These are phyloP conservation scores for Blumeria graminis DNA, from an alignment of 2,329 filamentous ascomycete species.

Conservation along the genomic window DNA sequence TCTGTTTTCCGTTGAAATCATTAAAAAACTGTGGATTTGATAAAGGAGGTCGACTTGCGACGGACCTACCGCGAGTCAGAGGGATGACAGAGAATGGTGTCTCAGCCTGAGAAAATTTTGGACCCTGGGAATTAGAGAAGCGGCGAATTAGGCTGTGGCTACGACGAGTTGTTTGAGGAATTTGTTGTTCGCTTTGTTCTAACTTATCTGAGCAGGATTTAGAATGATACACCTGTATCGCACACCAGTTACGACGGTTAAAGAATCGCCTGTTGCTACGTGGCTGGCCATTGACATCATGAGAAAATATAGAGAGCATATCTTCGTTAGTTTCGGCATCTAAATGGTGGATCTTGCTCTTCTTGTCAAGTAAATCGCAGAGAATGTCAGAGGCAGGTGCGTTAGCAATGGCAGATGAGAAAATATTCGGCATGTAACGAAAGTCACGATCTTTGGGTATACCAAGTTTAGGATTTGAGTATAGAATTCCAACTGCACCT, in stretches of 20 bases:
- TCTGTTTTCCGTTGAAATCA: constrained; percentile 1
- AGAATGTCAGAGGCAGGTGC: constrained; percentile 68
- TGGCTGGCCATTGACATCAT: constrained; percentile 70
- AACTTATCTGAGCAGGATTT: constrained; percentile 21
- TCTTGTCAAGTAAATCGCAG: constrained; percentile 78
- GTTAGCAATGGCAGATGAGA: constrained; percentile 88
- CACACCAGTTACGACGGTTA: constrained; percentile 86
- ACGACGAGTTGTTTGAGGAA: constrained; percentile 14
- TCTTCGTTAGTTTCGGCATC: constrained; percentile 67
- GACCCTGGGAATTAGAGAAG: constrained; percentile 14
- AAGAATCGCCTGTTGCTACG: constrained; percentile 80
- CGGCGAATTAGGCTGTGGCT: constrained; percentile 14
- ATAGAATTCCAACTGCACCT: constrained; percentile 81
- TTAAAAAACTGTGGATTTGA: constrained; percentile 7
- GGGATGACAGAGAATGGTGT: background rate
- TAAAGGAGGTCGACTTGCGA: constrained; percentile 7
- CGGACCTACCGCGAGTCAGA: background rate
- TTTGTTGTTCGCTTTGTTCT: constrained; percentile 33
- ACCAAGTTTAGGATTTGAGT: constrained; percentile 61
- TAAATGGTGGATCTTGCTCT: constrained; percentile 59
- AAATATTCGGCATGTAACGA: constrained; percentile 87
- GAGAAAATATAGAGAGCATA: constrained; percentile 82
- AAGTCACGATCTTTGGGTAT: constrained; percentile 78
- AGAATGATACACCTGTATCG: constrained; percentile 64
- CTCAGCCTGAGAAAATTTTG: constrained; percentile 10